Evolutionary conservation across 2,329 filamentous ascomycete genomes (phyloP), one percentile per base, ranked within the genome.

Genomic region (Pestalotiopsis sp.): DNA sequence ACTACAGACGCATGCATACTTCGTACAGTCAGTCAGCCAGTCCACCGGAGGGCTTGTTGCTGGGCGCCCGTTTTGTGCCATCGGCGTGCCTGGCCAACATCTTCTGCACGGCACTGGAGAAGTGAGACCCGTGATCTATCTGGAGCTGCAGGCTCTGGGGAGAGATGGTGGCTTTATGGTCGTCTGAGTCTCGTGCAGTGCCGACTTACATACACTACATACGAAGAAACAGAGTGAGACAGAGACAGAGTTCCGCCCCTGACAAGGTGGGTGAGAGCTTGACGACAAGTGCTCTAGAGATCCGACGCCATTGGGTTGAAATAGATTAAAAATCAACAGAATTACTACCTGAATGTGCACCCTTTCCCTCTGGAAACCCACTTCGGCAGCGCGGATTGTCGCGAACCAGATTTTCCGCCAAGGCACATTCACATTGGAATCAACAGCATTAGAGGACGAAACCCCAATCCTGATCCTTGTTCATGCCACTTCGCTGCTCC

Each of bases 321-420:
- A 62, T 62, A 62, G 59, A 62, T 62, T 62, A 62, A 62, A 14
- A 39, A 39, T 13, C 14, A 23, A 13, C 27, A 62, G 25, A 36
- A 62, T 36, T 36, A 62, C 45, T 2, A 52, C 45, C 45, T 52
- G 45, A 52, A 9, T 52, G 45, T 52, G 45, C 45, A 52, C 31
- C 31, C 31, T 36, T 36, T 36, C 2, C 7, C 7, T 36, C 6
- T 59, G 56, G n/a, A 25, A 59, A 62, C 59, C 59, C 59, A 62
- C 59, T 62, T 20, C 31, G 31, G 45, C 17, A 9, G 45, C n/a
- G 59, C 9, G 31, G 36, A 20, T 62, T 62, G 27, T 17, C 59
- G 31, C 59, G 31, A 62, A 62, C 59, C 59, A 62, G 31, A 39
- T 62, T 62, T 36, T 62, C 59, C 59, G 59, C 59, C 59, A 62